A percentile compares a stretch with the other conserved stretches of the same genome.
phyloP scores from a whole-genome alignment of 1,139 yeast genomes.

The Hyphopichia pseudoburtonii region DNA sequence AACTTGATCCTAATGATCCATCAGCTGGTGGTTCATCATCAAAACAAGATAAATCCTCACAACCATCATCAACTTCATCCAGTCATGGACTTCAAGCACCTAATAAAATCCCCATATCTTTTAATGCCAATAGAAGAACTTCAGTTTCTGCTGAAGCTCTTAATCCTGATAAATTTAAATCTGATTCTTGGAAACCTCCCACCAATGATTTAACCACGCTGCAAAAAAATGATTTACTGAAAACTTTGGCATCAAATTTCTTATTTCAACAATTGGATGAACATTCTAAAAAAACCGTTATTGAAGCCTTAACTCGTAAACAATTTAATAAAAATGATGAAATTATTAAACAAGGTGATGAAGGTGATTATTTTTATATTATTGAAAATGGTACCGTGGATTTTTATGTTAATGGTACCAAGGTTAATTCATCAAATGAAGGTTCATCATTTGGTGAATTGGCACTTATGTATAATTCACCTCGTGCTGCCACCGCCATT shows the following conservation, averaged over 20 bases:
- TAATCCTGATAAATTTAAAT: slow-evolving; percentile 53
- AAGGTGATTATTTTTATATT: slow-evolving; percentile 91
- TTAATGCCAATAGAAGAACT: slow-evolving; percentile 82
- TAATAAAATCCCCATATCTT: slow-evolving; percentile 48
- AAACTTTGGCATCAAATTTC: slow-evolving; percentile 76
- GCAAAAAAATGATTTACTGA: slow-evolving; percentile 68
- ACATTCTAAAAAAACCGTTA: slow-evolving; percentile 72
- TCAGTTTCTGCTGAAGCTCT: slow-evolving; percentile 83
- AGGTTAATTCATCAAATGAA: slow-evolving; percentile 73
- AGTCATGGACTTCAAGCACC: background rate
- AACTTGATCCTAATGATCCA: slow-evolving; percentile 31
- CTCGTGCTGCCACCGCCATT: slow-evolving; percentile 92
- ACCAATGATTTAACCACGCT: slow-evolving; percentile 60
- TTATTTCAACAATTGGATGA: slow-evolving; percentile 76
- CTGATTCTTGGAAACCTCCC: slow-evolving; percentile 76
- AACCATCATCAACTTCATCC: slow-evolving; percentile 3
- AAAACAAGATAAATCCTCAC: slow-evolving; percentile 2
- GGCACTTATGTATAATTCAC: slow-evolving; percentile 96
- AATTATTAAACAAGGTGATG: slow-evolving; percentile 91
- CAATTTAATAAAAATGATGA: slow-evolving; percentile 56
- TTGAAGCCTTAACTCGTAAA: slow-evolving; percentile 79
- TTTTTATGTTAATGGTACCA: slow-evolving; percentile 69
- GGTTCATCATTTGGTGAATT: slow-evolving; percentile 96
- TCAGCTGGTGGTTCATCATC: slow-evolving; percentile 13
- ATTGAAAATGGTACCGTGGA: slow-evolving; percentile 86